Evolutionary conservation across 2,329 filamentous ascomycete genomes (phyloP), one percentile per base, ranked within the genome.

Genomic region (Escovopsis sp.): DNA sequence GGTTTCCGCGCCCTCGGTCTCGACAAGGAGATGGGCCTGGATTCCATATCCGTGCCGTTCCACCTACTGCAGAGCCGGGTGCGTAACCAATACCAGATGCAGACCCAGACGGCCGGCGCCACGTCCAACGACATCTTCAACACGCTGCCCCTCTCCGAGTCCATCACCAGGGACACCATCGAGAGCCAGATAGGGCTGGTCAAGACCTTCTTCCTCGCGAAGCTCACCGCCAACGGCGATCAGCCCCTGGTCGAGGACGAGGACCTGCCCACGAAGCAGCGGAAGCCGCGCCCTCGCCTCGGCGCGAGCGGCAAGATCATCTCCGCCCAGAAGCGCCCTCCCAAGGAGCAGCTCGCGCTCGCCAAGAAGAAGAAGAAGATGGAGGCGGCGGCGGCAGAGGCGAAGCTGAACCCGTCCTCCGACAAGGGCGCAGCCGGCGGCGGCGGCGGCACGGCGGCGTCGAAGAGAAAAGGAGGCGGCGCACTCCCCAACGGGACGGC

Each of bases 1-100:
- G 91, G 91, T 26, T 96, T 98, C 74, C 88, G 87, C 58, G 88
- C 94, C 46, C 75, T 98, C 38, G 91, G 91, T 36, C 73, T 98
- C 45, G 87, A 94, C 55, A 82, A 80, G 52, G 91, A 98, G 58
- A 82, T 96, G 57, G 88, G 88, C 15, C 72, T 91, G 47, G 81
- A 89, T 30, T 83, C 83, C 51, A 75, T 96, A 47, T 88, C 85
- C 42, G 91, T 98, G 33, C 91, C 93, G 23, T 72, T 98, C 45
- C 91, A 98, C 64, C 75, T 98, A 18, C 75, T 98, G 26, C 91
- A 96, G 58, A 87, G 85, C 51, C 80, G 89, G 53, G 85, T 98
- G 54, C 80, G 86, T 57, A 89, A 73, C 55, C 82, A 85, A 44
- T 88, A 85, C 60, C 82, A 91, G 60, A 76, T 83, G 52, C 84